phyloP scores from a whole-genome alignment of 2,329 filamentous ascomycete genomes.

The Hypoxylon sp. region DNA sequence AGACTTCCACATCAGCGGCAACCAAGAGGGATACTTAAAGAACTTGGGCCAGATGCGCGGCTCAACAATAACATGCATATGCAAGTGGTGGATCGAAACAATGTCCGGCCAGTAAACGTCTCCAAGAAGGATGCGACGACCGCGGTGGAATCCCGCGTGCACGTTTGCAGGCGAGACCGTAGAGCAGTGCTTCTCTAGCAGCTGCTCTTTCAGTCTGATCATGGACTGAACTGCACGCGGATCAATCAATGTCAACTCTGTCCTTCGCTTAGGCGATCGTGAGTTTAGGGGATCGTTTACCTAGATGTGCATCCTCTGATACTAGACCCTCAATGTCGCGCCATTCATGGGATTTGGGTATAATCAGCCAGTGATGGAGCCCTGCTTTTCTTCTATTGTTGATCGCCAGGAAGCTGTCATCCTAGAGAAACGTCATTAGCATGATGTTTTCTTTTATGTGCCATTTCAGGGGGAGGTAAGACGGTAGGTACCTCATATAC shows the following conservation, averaged over 20 bases:
- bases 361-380: conserved; percentile 22
- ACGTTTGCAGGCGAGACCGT: conserved; percentile 18
- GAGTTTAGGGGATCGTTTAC: conserved; percentile 1
- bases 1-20: conserved; percentile 44
- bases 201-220: conserved; percentile 7
- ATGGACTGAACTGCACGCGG: conserved; percentile 14
- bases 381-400: conserved; percentile 27
- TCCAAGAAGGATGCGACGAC: conserved; percentile 31
- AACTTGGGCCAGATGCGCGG: conserved; percentile 25
- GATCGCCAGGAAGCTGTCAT: conserved; percentile 22
- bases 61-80: conserved; percentile 41
- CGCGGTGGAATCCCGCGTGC: conserved; percentile 38
- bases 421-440: conserved; percentile 1
- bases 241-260: background rate
- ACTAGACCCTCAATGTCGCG: conserved; percentile 20
- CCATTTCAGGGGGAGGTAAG: background rate
- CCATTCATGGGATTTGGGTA: conserved; percentile 27
- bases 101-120: conserved; percentile 39
- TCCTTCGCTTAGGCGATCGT: background rate
- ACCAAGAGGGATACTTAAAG: conserved; percentile 41
- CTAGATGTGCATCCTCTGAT: conserved; percentile 6
- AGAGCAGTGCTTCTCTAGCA: conserved; percentile 15
- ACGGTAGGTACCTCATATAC: conserved; percentile 20
- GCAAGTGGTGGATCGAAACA: conserved; percentile 41
- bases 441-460: background rate